These are phyloP conservation scores for Leptographium lundbergii DNA, from an alignment of 2,329 filamentous ascomycete species.

Conservation along the genomic window DNA sequence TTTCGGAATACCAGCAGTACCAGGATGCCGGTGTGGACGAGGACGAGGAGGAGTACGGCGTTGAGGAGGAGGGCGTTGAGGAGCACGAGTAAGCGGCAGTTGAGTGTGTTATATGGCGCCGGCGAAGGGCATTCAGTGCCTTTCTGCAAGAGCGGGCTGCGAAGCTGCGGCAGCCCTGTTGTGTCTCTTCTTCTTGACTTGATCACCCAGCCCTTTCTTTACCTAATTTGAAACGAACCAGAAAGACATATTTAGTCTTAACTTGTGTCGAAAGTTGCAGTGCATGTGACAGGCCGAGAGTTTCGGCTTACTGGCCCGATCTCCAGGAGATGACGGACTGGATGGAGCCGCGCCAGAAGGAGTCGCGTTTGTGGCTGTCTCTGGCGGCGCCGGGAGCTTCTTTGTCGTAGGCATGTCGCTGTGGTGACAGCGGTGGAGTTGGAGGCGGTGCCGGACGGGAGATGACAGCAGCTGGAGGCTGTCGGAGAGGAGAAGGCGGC, in stretches of 20 bases:
- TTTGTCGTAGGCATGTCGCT: not conserved
- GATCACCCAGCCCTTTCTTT: not conserved
- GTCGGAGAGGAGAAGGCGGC: not conserved
- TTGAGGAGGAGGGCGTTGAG: conserved; percentile 71
- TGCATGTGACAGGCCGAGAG: not conserved
- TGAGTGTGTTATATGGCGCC: not conserved
- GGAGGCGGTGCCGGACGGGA: conserved; percentile 1
- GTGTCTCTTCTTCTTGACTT: conserved; percentile 1
- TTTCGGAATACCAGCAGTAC: conserved; percentile 99
- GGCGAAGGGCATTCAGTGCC: not conserved
- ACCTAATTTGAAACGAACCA: not conserved
- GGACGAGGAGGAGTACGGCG: conserved; percentile 90
- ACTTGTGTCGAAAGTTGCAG: not conserved
- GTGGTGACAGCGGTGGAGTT: conserved; percentile 8
- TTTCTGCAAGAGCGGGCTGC: not conserved
- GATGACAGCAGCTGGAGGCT: not conserved
- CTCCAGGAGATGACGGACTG: not conserved
- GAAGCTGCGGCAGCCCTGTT: not conserved
- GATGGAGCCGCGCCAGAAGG: not conserved
- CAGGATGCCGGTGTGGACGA: conserved; percentile 97
- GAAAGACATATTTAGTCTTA: not conserved
- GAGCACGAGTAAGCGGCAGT: conserved; percentile 22
- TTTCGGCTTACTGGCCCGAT: not conserved
- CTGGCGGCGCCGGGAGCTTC: not conserved
- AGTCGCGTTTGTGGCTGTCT: not conserved